These are phyloP conservation scores for Avicennia marina DNA, from an alignment of 257 asterid genomes.

Conservation along the genomic window DNA sequence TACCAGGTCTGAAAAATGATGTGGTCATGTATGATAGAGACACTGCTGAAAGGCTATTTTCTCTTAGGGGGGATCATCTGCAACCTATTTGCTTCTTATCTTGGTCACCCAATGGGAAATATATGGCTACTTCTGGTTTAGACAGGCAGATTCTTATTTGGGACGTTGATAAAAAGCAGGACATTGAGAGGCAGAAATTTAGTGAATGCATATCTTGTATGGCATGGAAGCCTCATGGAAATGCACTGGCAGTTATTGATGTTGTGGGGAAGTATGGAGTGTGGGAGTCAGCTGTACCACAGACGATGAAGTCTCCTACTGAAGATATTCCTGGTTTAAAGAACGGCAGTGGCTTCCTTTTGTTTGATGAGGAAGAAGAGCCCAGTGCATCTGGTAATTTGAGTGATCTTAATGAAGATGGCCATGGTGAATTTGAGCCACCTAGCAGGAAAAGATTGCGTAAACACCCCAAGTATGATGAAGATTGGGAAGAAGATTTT, in stretches of 20 bases:
- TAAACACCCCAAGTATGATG: constrained; percentile 35
- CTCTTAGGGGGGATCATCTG: constrained; percentile 87
- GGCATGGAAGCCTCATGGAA: constrained; percentile 95
- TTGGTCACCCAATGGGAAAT: constrained; percentile 98
- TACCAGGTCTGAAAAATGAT: constrained; percentile 91
- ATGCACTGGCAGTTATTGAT: constrained; percentile 87
- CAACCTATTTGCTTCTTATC: constrained; percentile 80
- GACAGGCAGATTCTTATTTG: constrained; percentile 84
- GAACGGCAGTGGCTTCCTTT: constrained; percentile 54
- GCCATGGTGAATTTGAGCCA: constrained; percentile 53
- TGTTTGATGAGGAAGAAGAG: constrained; percentile 72
- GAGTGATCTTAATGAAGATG: constrained; percentile 77
- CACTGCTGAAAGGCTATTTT: constrained; percentile 80
- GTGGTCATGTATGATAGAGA: constrained; percentile 95
- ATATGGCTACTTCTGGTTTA: constrained; percentile 89
- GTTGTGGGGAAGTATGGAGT: constrained; percentile 77
- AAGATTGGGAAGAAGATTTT: constrained; percentile 60
- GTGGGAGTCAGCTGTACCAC: constrained; percentile 90
- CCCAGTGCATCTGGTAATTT: constrained; percentile 66
- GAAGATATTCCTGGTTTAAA: constrained; percentile 70
- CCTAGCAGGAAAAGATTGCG: constrained; percentile 70
- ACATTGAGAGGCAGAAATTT: constrained; percentile 87
- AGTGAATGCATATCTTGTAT: constrained; percentile 64
- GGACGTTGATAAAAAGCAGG: constrained; percentile 92
- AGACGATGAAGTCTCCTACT: constrained; percentile 92